Base-by-base conservation (phyloP, 2,329 filamentous ascomycete genomes). In the Erysiphe pulchra region DNA sequence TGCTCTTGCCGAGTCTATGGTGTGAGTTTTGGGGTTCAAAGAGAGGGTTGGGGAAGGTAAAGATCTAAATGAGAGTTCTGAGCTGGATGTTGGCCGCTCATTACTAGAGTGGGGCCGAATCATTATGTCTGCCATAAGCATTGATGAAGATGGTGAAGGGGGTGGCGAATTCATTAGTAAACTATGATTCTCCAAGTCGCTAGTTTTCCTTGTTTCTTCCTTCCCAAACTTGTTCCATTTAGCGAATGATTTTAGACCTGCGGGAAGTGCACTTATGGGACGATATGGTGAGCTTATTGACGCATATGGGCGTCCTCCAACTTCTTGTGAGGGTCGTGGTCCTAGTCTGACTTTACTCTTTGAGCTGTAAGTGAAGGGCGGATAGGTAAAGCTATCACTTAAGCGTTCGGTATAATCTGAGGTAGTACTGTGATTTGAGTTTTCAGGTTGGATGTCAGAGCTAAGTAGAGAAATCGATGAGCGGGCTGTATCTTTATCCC, bases 291-390 rank as follows among this genome's bases (percentile, higher is more conserved):
- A 62, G 47, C 69, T 65, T 58, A 75, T 62, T 45, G 69, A 62
- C 59, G 75, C 62, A 62, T 78, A 66, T 41, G 71, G 69, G 42
- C 48, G 75, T 71, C 54, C 70, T 68, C 47, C 73, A 68, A 70
- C 65, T 50, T 84, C 77, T 38, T 76, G 58, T 2, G 84, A 87
- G 24, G 85, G 85, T 41, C 87, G 73, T 10, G 90, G 87, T 1
- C 77, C 90, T 39, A 93, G 71, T 61, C 92, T 94, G 47, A 93
- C 77, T 59, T 92, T 94, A 39, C 78, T 79, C 55, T 81, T 84
- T 53, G 65, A 63, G 52, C 67, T 68, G 17, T 50, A 37, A 30
- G 61, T 58, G 50, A 71, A 70, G 12, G 66, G 63, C 20, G 63
- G 59, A 48, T 66, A 66, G 51, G 60, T 63, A 55, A 68, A 68